These are phyloP conservation scores for Nitzschia putrida DNA, from an alignment of 108 stramenopile genomes.

Conservation along the genomic window DNA sequence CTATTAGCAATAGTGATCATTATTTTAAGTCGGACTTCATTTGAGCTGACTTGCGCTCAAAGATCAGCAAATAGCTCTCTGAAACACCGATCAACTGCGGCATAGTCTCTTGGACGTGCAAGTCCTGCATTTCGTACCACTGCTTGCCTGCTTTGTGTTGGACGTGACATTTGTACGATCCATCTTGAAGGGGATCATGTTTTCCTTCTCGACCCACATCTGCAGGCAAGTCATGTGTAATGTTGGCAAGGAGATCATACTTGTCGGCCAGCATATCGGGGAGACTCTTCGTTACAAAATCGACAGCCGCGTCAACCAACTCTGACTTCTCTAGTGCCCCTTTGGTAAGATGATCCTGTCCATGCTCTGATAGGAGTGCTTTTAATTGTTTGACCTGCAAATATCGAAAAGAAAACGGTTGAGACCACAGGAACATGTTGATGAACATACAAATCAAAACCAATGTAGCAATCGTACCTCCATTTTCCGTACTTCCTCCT, in stretches of 20 bases:
- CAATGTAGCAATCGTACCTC: constrained; percentile 42
- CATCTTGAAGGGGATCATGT: constrained; percentile 81
- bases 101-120: constrained; percentile 93
- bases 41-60: constrained; percentile 66
- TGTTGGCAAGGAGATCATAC: constrained; percentile 95
- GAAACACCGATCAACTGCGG: constrained; percentile 94
- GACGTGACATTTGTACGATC: constrained; percentile 90
- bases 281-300: constrained; percentile 71
- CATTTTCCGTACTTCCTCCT: constrained; percentile 75
- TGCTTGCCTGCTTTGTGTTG: constrained; percentile 84
- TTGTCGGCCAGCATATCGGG: constrained; percentile 83
- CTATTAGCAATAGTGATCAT: too few species aligned
- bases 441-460: not conserved
- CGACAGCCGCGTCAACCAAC: constrained; percentile 62
- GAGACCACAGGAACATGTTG: not conserved
- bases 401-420: not conserved
- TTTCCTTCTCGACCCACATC: constrained; percentile 84
- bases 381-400: constrained; percentile 73
- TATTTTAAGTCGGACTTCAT: not conserved
- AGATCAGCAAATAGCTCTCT: constrained; percentile 93
- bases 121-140: constrained; percentile 98
- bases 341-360: constrained; percentile 53
- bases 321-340: constrained; percentile 71
- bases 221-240: constrained; percentile 87
- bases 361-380: constrained; percentile 61